Percentiles rank a stretch among this genome's conserved stretches.
phyloP scores from a whole-genome alignment of 176 grass and related monocot species.

The maize (Zea mays) region DNA sequence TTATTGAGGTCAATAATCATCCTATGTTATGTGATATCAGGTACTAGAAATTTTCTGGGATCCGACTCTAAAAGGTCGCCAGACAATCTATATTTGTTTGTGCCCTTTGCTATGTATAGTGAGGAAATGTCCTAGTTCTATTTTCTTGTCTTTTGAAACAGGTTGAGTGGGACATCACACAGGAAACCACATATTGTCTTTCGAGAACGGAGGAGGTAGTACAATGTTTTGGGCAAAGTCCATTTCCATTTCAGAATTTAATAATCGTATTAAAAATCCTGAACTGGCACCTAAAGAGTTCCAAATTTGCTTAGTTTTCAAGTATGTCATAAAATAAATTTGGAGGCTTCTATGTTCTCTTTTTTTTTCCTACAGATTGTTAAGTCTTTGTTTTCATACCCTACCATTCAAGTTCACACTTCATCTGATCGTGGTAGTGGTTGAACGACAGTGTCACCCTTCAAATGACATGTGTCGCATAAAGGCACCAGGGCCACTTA shows the following conservation, averaged over 20 bases:
- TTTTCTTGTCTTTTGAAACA: background rate
- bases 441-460: constrained; percentile 25
- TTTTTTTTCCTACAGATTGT: background rate
- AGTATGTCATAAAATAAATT: background rate
- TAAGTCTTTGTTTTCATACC: background rate
- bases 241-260: constrained; percentile 2
- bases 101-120: background rate
- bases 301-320: background rate
- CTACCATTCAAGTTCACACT: background rate
- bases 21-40: background rate
- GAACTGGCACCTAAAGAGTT: background rate
- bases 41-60: background rate
- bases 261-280: background rate
- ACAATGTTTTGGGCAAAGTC: background rate
- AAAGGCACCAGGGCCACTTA: too few species aligned
- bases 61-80: background rate
- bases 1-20: background rate
- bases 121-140: background rate
- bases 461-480: background rate
- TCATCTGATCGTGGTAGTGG: background rate
- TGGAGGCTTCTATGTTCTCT: background rate
- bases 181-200: background rate
- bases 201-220: background rate
- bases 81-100: background rate
- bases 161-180: background rate